These are phyloP conservation scores for Dryas alaskensis DNA, from an alignment of 306 rosid genomes.

Conservation along the genomic window DNA sequence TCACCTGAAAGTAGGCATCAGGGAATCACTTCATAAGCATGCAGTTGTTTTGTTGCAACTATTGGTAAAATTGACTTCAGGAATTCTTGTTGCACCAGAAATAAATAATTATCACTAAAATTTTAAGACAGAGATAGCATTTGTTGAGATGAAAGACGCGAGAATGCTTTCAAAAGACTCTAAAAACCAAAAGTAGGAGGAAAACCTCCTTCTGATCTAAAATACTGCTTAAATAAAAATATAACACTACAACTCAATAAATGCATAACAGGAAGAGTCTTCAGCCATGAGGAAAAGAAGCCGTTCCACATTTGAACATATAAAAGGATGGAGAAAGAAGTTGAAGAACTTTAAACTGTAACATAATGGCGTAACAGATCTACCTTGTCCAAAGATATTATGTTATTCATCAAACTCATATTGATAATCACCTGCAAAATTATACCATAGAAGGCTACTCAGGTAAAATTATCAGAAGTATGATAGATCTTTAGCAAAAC, in stretches of 20 bases:
- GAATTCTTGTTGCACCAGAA: slow-evolving; percentile 15
- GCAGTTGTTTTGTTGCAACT: slow-evolving; percentile 7
- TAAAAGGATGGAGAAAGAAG: too few species aligned
- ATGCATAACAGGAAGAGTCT: too few species aligned
- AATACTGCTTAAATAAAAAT: too few species aligned
- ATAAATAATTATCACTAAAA: slow-evolving; percentile 6
- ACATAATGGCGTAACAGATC: neutral
- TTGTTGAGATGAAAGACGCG: too few species aligned
- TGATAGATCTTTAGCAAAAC: neutral
- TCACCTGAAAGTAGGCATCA: slow-evolving; percentile 59
- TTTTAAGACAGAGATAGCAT: too few species aligned
- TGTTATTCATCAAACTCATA: slow-evolving; percentile 67
- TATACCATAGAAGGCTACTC: slow-evolving; percentile 22
- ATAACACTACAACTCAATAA: too few species aligned
- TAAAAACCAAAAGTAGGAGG: too few species aligned
- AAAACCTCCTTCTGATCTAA: too few species aligned
- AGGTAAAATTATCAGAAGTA: slow-evolving; percentile 11
- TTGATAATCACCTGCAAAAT: slow-evolving; percentile 82
- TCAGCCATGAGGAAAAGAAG: too few species aligned
- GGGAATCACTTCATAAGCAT: slow-evolving; percentile 30
- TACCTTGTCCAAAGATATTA: slow-evolving; percentile 87
- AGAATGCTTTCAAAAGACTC: too few species aligned
- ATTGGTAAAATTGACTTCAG: slow-evolving; percentile 12
- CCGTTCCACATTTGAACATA: too few species aligned
- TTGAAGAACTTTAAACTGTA: too few species aligned